Evolutionary conservation across 768 basidiomycete species (phyloP).

Genomic region (Lenzites betulinus): DNA sequence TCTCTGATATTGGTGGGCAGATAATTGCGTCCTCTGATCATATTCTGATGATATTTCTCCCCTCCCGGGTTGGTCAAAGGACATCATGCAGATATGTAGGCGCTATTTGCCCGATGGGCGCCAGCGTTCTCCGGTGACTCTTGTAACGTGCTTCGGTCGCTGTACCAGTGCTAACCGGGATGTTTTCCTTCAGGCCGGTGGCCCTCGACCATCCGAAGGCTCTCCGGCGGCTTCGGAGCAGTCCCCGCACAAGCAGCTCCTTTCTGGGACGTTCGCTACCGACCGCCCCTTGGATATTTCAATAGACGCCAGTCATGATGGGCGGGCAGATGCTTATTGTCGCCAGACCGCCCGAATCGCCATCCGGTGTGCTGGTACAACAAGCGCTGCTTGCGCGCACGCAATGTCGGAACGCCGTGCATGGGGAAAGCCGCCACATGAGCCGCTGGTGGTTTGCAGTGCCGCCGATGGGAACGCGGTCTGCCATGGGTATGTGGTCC

Average conservation of each 20-base stretch:
- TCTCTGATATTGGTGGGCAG: neutral
- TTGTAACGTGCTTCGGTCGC: neutral
- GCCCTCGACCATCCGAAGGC: constrained; percentile 7
- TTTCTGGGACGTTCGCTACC: neutral
- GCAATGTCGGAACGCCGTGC: constrained; percentile 8
- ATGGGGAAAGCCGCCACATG: neutral
- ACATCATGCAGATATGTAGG: neutral
- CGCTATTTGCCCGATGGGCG: neutral
- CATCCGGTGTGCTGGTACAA: neutral
- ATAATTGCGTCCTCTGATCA: neutral
- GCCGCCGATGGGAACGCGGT: neutral
- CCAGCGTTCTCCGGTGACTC: neutral
- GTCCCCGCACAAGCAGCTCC: neutral
- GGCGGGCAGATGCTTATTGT: neutral
- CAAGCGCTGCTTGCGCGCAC: neutral
- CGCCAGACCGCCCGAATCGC: constrained; percentile 1
- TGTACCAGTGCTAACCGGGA: constrained; percentile 12
- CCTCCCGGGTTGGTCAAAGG: neutral
- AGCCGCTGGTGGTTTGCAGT: neutral
- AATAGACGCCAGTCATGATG: neutral
- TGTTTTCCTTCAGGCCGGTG: neutral
- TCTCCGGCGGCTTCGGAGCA: constrained; percentile 7
- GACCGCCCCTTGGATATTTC: neutral
- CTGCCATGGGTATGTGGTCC: too few relatives aligned
- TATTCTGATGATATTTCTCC: neutral